phyloP scores from a whole-genome alignment of 805 yeast species.

The Ogataea zsoltii region DNA sequence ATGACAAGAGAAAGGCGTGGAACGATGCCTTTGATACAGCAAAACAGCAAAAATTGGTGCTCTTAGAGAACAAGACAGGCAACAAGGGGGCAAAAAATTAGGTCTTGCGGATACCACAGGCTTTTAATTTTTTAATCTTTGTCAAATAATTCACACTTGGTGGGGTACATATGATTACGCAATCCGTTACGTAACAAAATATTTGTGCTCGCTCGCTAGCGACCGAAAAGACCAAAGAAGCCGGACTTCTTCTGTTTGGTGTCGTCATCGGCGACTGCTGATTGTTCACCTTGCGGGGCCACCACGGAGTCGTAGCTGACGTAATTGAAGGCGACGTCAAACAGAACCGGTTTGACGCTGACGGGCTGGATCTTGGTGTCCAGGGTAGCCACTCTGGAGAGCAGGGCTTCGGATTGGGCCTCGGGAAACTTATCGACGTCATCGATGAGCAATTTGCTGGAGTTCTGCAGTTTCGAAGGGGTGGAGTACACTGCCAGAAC shows the following conservation, averaged over 20 bases:
- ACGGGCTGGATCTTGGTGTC: conserved; percentile 53
- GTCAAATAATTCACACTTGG: neutral
- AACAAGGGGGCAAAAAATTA: too few relatives aligned
- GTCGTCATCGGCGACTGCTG: conserved; percentile 20
- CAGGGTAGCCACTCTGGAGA: conserved; percentile 34
- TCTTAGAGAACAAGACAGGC: neutral
- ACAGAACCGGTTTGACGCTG: conserved; percentile 83
- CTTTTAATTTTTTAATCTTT: too few relatives aligned
- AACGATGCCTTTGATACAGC: too few relatives aligned
- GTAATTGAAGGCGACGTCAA: conserved; percentile 87
- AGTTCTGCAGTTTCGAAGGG: conserved; percentile 21
- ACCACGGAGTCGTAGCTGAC: conserved; percentile 46
- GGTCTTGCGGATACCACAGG: too few relatives aligned
- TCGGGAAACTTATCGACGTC: conserved; percentile 31
- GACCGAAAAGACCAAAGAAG: conserved; percentile 73
- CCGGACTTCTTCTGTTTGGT: conserved; percentile 55
- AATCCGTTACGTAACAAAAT: neutral
- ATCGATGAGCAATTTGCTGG: conserved; percentile 31
- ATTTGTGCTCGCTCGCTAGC: conserved; percentile 42
- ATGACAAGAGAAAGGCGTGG: too few relatives aligned
- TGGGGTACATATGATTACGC: neutral
- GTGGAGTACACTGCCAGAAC: conserved; percentile 49
- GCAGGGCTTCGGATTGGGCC: conserved; percentile 29
- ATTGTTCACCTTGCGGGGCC: conserved; percentile 11
- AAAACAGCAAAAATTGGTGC: too few relatives aligned